phyloP scores from a whole-genome alignment of 176 grass and related monocot species.

The Bonia amplexicaulis region DNA sequence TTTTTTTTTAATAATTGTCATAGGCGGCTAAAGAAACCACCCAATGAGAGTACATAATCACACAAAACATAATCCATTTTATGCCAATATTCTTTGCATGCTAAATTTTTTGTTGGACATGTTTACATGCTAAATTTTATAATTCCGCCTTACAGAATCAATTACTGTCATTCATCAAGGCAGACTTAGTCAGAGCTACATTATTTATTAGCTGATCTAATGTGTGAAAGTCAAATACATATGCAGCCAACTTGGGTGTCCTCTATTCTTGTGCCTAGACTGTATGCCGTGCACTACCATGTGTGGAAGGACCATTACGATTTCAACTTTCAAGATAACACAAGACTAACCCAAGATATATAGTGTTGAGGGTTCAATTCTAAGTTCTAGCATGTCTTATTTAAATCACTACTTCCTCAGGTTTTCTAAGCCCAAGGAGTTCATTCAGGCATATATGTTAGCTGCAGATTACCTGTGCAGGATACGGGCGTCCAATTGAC shows the following conservation, averaged over 20 bases:
- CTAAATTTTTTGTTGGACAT: neutral
- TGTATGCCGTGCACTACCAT: neutral
- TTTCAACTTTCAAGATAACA: neutral
- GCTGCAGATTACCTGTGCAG: constrained; percentile 49
- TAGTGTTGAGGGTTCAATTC: neutral
- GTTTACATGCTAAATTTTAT: neutral
- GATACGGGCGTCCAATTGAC: constrained; percentile 16
- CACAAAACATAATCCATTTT: neutral
- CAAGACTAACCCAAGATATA: neutral
- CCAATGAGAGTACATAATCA: neutral
- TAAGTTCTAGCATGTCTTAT: neutral
- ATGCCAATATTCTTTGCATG: neutral
- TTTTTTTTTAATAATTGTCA: neutral
- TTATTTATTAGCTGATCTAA: neutral
- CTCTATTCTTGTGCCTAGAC: neutral
- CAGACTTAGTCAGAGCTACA: neutral
- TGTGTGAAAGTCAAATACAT: neutral
- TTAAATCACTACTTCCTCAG: neutral
- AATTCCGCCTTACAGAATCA: neutral
- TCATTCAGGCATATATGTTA: neutral
- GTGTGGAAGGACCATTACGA: neutral
- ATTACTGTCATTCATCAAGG: neutral
- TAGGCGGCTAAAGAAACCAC: neutral
- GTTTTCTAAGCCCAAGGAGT: neutral
- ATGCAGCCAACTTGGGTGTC: neutral